These are phyloP conservation scores for Pseudogymnoascus sp. DNA, from an alignment of 2,329 filamentous ascomycete species.

Conservation along the genomic window DNA sequence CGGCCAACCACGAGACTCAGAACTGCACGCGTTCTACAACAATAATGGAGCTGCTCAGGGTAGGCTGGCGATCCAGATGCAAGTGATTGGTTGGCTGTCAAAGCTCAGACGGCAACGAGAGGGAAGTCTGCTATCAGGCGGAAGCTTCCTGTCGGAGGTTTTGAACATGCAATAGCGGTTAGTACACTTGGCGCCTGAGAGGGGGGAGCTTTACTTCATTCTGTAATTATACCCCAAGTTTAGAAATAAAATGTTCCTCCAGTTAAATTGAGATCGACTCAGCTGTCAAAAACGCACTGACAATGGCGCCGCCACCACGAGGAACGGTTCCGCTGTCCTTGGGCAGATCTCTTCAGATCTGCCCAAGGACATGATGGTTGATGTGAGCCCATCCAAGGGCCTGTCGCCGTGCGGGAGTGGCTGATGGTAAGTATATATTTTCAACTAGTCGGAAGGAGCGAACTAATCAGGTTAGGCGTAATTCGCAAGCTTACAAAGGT, in stretches of 20 bases:
- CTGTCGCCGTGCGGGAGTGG: background rate
- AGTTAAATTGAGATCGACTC: background rate
- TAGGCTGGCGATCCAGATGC: background rate
- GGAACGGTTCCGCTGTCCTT: background rate
- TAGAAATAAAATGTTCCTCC: background rate
- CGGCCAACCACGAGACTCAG: background rate
- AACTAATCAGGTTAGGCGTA: background rate
- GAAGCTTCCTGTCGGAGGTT: background rate
- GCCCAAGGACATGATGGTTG: background rate
- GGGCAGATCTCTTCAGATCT: too few relatives aligned
- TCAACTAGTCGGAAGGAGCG: background rate
- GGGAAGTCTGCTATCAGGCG: background rate
- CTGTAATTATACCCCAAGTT: background rate
- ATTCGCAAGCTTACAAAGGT: background rate
- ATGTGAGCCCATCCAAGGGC: background rate
- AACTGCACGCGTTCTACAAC: background rate
- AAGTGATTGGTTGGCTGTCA: background rate
- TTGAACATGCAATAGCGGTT: background rate
- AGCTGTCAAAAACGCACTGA: background rate
- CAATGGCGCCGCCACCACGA: background rate
- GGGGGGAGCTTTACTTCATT: background rate
- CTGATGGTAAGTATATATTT: background rate
- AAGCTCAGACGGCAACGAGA: background rate
- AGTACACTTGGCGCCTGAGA: background rate
- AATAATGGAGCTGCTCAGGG: background rate